Base-by-base conservation (phyloP, 1,139 yeast genomes). In the Zygosaccharomyces sapae region DNA sequence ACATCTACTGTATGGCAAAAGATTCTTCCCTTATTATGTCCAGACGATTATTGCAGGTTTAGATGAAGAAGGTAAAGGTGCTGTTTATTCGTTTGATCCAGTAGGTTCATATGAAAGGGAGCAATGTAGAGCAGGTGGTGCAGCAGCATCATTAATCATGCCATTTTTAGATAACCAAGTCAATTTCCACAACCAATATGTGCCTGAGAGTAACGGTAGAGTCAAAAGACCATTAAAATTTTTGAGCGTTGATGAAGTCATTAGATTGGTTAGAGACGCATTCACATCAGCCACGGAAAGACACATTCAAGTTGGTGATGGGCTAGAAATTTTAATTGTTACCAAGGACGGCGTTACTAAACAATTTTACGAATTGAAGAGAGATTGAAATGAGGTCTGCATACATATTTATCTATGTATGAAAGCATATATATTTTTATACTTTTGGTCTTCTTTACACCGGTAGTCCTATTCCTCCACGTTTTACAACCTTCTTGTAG, bases 81-180 rank as follows among this genome's bases (percentile, higher is more conserved):
- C 96, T 2, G 88, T 92, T 34, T 92, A 86, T 68, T 89, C 97
- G 5, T 92, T 88, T 66, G 98, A 92, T 66, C 98, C 98, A 1
- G 96, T 92, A 49, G 98, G 98, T 4, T 87, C 96, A 1, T 94
- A 92, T 66, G 98, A 94, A 71, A 81, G 97, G 62, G 97, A 90
- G 67, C 96, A 89, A 66, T 88, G 97, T 70, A 80, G 97, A 63
- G 97, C 97, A 1, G 97, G 96, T 52, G 98, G 98, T 38, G 94
- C 97, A 6, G 97, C 97, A 30, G 94, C 97, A 2, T 81, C 92
- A 57, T 78, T 92, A 68, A 89, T 92, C 61, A 90, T 89, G 94
- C 98, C 98, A 3, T 92, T 92, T 68, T 79, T 92, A 64, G 98
- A 92, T 68, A 92, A 90, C 69, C 98, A 94, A 73, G 98, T 94